Conservation (phyloP, 129 eudicot genomes). For the Arctium lappa region DNA sequence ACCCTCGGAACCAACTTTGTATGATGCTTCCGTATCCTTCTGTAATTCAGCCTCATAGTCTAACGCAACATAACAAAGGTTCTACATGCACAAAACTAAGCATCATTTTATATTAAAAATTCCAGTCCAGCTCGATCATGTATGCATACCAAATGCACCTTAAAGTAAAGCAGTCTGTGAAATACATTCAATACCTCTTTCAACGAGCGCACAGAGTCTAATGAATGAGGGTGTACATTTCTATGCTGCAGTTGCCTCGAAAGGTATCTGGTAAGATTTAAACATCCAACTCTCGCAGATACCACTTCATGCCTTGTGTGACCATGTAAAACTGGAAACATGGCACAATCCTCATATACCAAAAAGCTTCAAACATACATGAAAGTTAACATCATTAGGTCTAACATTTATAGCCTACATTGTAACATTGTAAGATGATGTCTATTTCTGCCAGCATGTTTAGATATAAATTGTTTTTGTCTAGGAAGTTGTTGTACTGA, state of each 20-base stretch:
- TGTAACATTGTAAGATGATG: too few relatives aligned
- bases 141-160: neutral
- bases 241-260: slow-evolving; percentile 55
- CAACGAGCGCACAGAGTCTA: slow-evolving; percentile 52
- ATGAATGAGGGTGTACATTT: slow-evolving; percentile 41
- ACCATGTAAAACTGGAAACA: slow-evolving; percentile 37
- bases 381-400: neutral
- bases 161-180: neutral
- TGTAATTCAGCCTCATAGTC: slow-evolving; percentile 63
- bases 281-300: slow-evolving; percentile 36
- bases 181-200: slow-evolving; percentile 64
- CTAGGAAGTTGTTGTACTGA: too few relatives aligned
- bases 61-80: slow-evolving; percentile 65
- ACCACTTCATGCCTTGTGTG: slow-evolving; percentile 53
- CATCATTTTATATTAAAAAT: neutral
- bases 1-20: slow-evolving; percentile 36
- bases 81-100: slow-evolving; percentile 34
- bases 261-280: neutral
- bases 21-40: slow-evolving; percentile 54
- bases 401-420: neutral
- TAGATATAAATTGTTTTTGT: too few relatives aligned
- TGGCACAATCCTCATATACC: neutral
- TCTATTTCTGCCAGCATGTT: too few relatives aligned
- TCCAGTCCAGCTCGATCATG: neutral
- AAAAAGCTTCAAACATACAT: neutral